A percentile compares a stretch with the other conserved stretches of the same genome.
phyloP scores from a whole-genome alignment of 495 filamentous ascomycete genomes.

The Tetracladium marchalianum region DNA sequence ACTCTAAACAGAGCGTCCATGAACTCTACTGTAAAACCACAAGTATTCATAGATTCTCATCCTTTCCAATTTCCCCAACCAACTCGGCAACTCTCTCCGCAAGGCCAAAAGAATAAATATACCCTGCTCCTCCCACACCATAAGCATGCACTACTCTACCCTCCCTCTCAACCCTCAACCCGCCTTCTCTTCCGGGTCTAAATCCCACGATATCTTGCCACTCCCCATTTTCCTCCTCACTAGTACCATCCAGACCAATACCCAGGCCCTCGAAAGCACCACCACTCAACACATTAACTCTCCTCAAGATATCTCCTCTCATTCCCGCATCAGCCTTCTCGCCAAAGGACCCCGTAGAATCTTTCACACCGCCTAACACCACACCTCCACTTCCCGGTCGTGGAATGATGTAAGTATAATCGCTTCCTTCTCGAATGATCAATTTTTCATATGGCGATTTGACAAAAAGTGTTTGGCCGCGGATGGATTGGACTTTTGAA shows the following conservation, averaged over 20 bases:
- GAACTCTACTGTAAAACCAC: too few relatives aligned
- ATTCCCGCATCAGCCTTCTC: constrained; percentile 11
- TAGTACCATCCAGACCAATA: background rate
- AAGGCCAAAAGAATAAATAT: constrained; percentile 24
- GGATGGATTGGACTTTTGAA: constrained; percentile 6
- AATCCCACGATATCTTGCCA: constrained; percentile 22
- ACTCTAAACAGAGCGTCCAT: too few relatives aligned
- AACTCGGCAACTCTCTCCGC: constrained; percentile 15
- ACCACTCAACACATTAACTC: constrained; percentile 13
- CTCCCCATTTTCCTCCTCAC: background rate
- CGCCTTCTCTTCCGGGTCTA: constrained; percentile 20
- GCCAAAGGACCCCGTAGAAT: background rate
- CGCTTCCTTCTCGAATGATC: constrained; percentile 28
- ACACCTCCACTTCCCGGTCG: constrained; percentile 32
- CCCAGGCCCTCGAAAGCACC: constrained; percentile 9
- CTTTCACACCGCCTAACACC: constrained; percentile 37
- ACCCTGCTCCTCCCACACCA: constrained; percentile 22
- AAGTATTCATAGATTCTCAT: too few relatives aligned
- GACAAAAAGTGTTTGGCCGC: constrained; percentile 20
- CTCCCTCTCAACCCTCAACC: constrained; percentile 24
- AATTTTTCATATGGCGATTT: constrained; percentile 8
- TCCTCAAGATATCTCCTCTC: constrained; percentile 13
- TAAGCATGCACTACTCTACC: constrained; percentile 27
- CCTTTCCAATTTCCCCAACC: background rate
- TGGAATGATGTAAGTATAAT: constrained; percentile 43